Base-by-base conservation (phyloP, 2,329 filamentous ascomycete species). In the Elsinoe ampelina region DNA sequence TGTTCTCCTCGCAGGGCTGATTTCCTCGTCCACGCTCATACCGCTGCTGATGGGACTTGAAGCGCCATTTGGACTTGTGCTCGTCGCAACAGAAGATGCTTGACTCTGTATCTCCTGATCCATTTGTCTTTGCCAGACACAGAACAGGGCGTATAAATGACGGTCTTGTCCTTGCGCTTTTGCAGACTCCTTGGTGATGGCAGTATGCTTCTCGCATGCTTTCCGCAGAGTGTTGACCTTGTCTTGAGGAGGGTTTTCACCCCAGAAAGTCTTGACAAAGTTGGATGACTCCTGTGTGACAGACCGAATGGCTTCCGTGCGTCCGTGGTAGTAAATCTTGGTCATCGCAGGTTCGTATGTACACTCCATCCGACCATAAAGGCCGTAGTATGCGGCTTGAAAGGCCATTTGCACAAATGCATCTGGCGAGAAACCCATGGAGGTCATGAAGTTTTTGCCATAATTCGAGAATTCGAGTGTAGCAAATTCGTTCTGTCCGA, bases 351-450 rank as follows among this genome's bases (percentile, higher is more conserved):
- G 93, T 71, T 98, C 93, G 69, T 98, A 98, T 0, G 91, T 93
- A 68, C 89, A 95, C 71, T 97, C 93, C 1, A 95, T 83, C 3
- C 89, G 84, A 2, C 93, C 93, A 65, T 97, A 98, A 6, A 98
- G 79, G 1, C 93, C 93, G 66, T 96, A 98, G 75, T 98, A 97
- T 1, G 93, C 92, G 3, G 92, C 92, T 71, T 98, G 93, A 75
- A 96, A 96, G 0, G 93, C 93, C 92, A 98, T 97, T 71, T 98
- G 93, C 17, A 98, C 88, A 68, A 95, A 98, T 0, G 93, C 93
- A 69, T 97, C 93, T 0, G 93, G 92, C 0, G 92, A 97, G 72
- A 97, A 95, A 6, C 92, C 92, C 85, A 95, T 95, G 0, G 87
- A 89, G 0, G 90, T 97, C 72, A 98, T 96, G 68, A 96, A 96